These are phyloP conservation scores for Paracamarosporium sp. DNA, from an alignment of 2,329 filamentous ascomycete species.

Conservation along the genomic window DNA sequence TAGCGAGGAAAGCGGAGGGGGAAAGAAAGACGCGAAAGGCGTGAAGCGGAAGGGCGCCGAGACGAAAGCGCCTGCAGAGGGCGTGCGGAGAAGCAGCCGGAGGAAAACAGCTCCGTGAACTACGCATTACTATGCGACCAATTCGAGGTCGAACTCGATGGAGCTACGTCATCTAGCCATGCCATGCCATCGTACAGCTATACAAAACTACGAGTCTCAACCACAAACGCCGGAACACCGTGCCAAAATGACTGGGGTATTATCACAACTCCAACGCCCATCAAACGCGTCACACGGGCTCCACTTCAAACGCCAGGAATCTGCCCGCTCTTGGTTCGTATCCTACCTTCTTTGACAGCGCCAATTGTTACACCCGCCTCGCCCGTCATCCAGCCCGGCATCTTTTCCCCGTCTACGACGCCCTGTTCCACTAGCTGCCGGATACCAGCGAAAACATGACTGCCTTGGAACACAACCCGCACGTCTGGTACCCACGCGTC, in stretches of 20 bases:
- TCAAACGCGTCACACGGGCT: neutral
- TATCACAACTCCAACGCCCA: constrained; percentile 1
- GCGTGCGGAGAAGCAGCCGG: constrained; percentile 34
- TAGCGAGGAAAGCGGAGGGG: neutral
- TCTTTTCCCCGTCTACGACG: constrained; percentile 74
- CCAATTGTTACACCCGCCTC: constrained; percentile 82
- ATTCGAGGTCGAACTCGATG: neutral
- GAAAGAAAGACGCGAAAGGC: constrained; percentile 13
- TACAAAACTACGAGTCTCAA: neutral
- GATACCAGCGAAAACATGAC: constrained; percentile 82
- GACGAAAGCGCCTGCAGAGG: constrained; percentile 18
- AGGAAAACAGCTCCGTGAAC: constrained; percentile 17
- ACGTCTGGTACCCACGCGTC: constrained; percentile 64
- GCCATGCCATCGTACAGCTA: neutral
- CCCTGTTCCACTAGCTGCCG: constrained; percentile 79
- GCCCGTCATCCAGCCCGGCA: constrained; percentile 92
- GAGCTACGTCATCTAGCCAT: neutral
- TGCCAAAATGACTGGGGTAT: constrained; percentile 3
- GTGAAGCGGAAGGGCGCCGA: constrained; percentile 32
- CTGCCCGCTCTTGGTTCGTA: constrained; percentile 47
- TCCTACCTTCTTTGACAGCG: constrained; percentile 70
- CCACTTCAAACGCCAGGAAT: constrained; percentile 28
- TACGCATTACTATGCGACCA: neutral
- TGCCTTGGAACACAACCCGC: constrained; percentile 73
- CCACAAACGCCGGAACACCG: constrained; percentile 7